Evolutionary conservation across 495 filamentous ascomycete genomes (phyloP).

Genomic region (Niebla homalea): DNA sequence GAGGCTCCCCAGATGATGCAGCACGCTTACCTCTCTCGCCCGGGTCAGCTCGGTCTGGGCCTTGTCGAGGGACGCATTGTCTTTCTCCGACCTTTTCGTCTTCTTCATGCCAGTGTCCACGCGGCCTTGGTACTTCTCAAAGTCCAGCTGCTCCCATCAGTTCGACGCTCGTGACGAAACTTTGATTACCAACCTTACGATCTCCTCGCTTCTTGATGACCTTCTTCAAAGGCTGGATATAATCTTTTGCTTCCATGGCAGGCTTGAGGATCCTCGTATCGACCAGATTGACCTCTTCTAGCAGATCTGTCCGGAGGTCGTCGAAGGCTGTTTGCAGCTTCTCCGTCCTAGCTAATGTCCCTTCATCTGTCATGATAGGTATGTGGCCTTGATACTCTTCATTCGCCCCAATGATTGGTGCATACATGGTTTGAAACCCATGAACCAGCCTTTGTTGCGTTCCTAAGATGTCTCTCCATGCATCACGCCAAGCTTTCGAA

Average conservation of each 20-base stretch:
- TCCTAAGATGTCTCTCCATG: constrained; percentile 63
- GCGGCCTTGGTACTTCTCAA: constrained; percentile 64
- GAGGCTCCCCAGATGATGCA: too few relatives aligned
- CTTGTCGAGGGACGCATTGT: constrained; percentile 62
- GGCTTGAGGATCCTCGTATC: constrained; percentile 63
- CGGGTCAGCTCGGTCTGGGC: constrained; percentile 62
- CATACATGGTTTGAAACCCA: constrained; percentile 69
- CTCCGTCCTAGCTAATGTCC: constrained; percentile 51
- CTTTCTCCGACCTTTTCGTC: constrained; percentile 55
- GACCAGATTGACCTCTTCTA: constrained; percentile 52
- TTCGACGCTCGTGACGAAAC: background rate
- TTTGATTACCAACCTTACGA: constrained; percentile 45
- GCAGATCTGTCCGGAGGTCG: constrained; percentile 61
- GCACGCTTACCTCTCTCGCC: constrained; percentile 46
- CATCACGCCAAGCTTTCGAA: constrained; percentile 69
- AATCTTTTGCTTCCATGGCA: constrained; percentile 56
- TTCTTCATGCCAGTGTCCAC: constrained; percentile 62
- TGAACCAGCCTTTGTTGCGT: constrained; percentile 56
- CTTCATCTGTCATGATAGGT: constrained; percentile 47
- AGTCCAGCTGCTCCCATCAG: constrained; percentile 48
- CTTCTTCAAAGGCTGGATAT: constrained; percentile 65
- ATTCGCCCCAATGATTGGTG: constrained; percentile 59
- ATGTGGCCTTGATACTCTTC: constrained; percentile 36
- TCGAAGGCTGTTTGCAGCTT: constrained; percentile 56
- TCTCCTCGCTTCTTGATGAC: constrained; percentile 87